Percentiles rank a stretch among this genome's conserved stretches.
phyloP scores from a whole-genome alignment of 768 basidiomycete species.

The Hortiboletus flavorubellus region DNA sequence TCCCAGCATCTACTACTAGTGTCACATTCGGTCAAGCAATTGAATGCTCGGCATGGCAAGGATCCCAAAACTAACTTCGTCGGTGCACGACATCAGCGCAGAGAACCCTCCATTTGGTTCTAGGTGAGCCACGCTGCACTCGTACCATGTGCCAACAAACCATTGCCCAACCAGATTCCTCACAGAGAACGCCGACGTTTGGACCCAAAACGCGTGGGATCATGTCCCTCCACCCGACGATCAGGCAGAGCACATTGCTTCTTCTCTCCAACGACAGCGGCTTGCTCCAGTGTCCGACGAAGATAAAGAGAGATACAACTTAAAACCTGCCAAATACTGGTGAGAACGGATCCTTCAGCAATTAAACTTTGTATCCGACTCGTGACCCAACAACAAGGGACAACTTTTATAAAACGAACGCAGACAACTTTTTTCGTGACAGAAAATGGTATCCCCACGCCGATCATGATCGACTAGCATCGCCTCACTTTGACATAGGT shows the following conservation, averaged over 20 bases:
- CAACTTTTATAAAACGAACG: constrained; percentile 85
- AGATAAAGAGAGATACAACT: constrained; percentile 70
- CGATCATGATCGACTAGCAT: not conserved
- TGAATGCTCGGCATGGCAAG: constrained; percentile 13
- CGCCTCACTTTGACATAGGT: constrained; percentile 41
- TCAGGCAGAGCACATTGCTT: constrained; percentile 68
- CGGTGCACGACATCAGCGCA: constrained; percentile 56
- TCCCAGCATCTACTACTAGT: not conserved
- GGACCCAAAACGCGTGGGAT: constrained; percentile 90
- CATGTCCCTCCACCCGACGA: constrained; percentile 83
- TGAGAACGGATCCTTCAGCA: constrained; percentile 33
- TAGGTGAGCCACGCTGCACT: constrained; percentile 38
- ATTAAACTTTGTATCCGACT: constrained; percentile 24
- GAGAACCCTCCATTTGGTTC: constrained; percentile 71
- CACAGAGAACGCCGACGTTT: constrained; percentile 66
- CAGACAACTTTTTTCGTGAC: constrained; percentile 89
- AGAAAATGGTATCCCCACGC: constrained; percentile 65
- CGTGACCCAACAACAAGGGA: constrained; percentile 59
- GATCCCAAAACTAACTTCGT: constrained; percentile 46
- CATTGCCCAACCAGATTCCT: constrained; percentile 50
- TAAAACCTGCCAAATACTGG: constrained; percentile 74
- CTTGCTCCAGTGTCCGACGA: constrained; percentile 66
- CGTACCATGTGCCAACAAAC: not conserved
- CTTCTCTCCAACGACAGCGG: constrained; percentile 69
- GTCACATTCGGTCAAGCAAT: not conserved